Evolutionary conservation across 1,139 yeast species (phyloP).

Genomic region (Maudiozyma humilis): DNA sequence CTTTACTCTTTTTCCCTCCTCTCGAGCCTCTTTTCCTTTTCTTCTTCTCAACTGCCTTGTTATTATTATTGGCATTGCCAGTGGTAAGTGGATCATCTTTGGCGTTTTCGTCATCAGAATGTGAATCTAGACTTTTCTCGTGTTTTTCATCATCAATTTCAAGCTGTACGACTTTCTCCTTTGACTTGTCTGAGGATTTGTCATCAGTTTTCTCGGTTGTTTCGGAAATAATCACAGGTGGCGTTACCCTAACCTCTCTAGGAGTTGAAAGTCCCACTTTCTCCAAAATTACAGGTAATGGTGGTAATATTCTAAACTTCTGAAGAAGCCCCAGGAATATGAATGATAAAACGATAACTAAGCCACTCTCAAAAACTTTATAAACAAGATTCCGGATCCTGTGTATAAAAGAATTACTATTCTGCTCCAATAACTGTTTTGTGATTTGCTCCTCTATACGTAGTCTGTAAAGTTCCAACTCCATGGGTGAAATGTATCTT

Average conservation of each 20-base stretch:
- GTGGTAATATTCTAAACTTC: slow-evolving; percentile 37
- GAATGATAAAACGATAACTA: slow-evolving; percentile 36
- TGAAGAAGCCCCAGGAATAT: slow-evolving; percentile 33
- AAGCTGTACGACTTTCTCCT: background rate
- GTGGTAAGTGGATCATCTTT: background rate
- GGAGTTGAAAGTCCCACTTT: slow-evolving; percentile 27
- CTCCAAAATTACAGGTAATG: slow-evolving; percentile 29
- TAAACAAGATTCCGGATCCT: slow-evolving; percentile 32
- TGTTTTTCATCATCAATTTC: background rate
- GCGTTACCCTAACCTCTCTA: slow-evolving; percentile 3
- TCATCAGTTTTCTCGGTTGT: background rate
- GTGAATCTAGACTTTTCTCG: too few species aligned
- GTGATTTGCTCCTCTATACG: slow-evolving; percentile 23
- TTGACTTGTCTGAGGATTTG: background rate
- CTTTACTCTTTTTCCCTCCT: slow-evolving; percentile 66
- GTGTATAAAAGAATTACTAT: slow-evolving; percentile 11
- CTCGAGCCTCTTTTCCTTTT: slow-evolving; percentile 79
- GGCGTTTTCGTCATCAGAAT: background rate
- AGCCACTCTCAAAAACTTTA: slow-evolving; percentile 44
- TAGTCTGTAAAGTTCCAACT: slow-evolving; percentile 20
- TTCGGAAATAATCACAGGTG: slow-evolving; percentile 10
- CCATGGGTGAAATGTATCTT: slow-evolving; percentile 23
- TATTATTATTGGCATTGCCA: background rate
- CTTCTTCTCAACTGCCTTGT: slow-evolving; percentile 25
- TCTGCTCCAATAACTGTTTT: slow-evolving; percentile 14